phyloP scores from a whole-genome alignment of 805 yeast species.

The Kodamaea restingae region DNA sequence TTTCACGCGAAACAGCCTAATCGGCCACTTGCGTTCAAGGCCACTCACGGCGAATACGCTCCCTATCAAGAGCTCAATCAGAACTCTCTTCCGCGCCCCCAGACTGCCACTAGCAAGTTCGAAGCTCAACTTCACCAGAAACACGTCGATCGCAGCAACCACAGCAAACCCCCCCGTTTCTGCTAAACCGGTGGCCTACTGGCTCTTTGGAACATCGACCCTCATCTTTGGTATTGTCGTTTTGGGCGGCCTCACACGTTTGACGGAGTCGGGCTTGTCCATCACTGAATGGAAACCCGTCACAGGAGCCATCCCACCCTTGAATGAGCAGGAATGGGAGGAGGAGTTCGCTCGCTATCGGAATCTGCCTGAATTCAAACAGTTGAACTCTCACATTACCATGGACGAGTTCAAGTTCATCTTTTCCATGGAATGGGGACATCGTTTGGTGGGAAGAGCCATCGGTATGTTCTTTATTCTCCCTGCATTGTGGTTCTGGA shows the following conservation, averaged over 20 bases:
- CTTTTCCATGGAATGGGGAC: conserved; percentile 97
- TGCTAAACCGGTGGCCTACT: conserved; percentile 60
- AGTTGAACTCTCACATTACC: conserved; percentile 82
- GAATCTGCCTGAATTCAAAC: conserved; percentile 86
- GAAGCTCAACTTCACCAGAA: conserved; percentile 1
- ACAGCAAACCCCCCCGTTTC: conserved; percentile 15
- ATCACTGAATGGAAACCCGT: conserved; percentile 99
- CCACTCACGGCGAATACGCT: background rate
- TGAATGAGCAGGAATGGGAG: conserved; percentile 78
- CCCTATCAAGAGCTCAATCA: background rate
- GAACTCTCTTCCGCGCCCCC: background rate
- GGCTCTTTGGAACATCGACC: conserved; percentile 84
- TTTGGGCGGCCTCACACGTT: conserved; percentile 92
- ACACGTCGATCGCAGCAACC: background rate
- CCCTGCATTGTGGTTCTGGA: conserved; percentile 82
- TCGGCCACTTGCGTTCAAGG: background rate
- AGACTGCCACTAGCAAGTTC: background rate
- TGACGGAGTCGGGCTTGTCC: conserved; percentile 92
- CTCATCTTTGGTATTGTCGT: conserved; percentile 93
- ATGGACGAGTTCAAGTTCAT: conserved; percentile 93
- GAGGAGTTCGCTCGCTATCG: conserved; percentile 77
- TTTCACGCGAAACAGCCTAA: conserved; percentile 1
- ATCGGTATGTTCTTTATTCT: conserved; percentile 79
- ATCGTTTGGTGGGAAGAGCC: conserved; percentile 85
- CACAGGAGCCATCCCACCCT: conserved; percentile 91